Percentiles rank a stretch among this genome's conserved stretches.
Conservation (phyloP, 2,329 filamentous ascomycete genomes). For the Penicillium olsonii region DNA sequence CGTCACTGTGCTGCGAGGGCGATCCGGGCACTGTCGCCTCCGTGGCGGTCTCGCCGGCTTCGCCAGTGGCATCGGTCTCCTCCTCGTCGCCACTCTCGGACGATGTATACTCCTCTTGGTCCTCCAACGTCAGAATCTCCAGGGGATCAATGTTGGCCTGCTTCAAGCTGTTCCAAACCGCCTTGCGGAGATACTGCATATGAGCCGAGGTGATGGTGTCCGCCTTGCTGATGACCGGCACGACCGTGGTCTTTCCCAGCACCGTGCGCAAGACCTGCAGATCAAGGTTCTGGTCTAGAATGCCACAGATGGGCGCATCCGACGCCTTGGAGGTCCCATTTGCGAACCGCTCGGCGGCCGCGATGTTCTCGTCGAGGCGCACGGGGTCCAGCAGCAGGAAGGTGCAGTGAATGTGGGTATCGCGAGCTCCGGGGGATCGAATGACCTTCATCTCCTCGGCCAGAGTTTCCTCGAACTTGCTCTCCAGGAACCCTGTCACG, state of each 20-base stretch:
- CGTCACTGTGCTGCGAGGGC: slow-evolving; percentile 39
- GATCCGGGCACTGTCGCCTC: slow-evolving; percentile 30
- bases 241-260: slow-evolving; percentile 90
- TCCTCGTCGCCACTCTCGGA: slow-evolving; percentile 50
- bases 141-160: slow-evolving; percentile 83
- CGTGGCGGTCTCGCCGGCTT: slow-evolving; percentile 23
- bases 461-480: slow-evolving; percentile 98
- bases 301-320: slow-evolving; percentile 56
- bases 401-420: slow-evolving; percentile 96
- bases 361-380: slow-evolving; percentile 80
- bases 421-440: slow-evolving; percentile 85
- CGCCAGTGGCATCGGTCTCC: slow-evolving; percentile 28
- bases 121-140: slow-evolving; percentile 79
- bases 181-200: slow-evolving; percentile 88
- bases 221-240: slow-evolving; percentile 93
- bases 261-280: slow-evolving; percentile 85
- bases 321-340: slow-evolving; percentile 55
- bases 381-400: slow-evolving; percentile 89
- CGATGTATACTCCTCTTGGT: slow-evolving; percentile 65
- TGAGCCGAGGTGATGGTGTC: slow-evolving; percentile 95
- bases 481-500: slow-evolving; percentile 89
- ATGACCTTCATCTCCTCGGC: slow-evolving; percentile 97
- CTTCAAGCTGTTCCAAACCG: slow-evolving; percentile 86
- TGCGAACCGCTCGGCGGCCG: slow-evolving; percentile 60
- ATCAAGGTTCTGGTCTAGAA: slow-evolving; percentile 85